A percentile compares a stretch with the other conserved stretches of the same genome.
Evolutionary conservation across 169 alveolate genomes (phyloP).

Genomic region (Hammondia hammondi): DNA sequence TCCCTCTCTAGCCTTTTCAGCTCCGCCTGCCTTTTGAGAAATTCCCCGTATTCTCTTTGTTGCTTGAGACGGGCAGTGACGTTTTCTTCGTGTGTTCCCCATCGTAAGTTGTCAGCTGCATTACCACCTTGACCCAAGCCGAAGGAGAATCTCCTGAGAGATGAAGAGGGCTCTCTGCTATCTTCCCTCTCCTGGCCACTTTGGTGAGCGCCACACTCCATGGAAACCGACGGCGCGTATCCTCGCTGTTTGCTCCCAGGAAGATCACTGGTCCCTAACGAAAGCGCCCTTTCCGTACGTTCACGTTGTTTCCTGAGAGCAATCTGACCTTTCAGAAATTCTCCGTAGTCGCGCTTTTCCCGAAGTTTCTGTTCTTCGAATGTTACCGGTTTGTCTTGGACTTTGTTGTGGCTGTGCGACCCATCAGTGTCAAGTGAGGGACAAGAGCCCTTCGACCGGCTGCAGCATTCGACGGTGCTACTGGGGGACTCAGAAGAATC

Average conservation of each 20-base stretch:
- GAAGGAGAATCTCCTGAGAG: background rate
- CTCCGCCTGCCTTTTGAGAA: background rate
- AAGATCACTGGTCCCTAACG: background rate
- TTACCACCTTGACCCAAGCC: background rate
- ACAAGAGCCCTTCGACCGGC: too few species aligned
- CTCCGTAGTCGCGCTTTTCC: conserved; percentile 2
- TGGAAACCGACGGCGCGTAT: background rate
- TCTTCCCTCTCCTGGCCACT: background rate
- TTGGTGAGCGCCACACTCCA: background rate
- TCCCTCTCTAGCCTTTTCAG: conserved; percentile 15
- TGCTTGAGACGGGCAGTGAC: background rate
- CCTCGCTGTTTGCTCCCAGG: background rate
- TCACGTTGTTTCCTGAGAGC: conserved; percentile 6
- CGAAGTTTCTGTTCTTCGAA: background rate
- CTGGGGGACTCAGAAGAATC: too few species aligned
- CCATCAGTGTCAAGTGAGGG: too few species aligned
- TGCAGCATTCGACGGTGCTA: too few species aligned
- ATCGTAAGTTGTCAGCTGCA: too few species aligned
- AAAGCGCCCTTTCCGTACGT: background rate
- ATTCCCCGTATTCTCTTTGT: conserved; percentile 18
- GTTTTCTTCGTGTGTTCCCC: background rate
- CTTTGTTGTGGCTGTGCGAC: too few species aligned
- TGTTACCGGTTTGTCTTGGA: too few species aligned
- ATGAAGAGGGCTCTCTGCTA: background rate
- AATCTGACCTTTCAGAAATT: background rate